A percentile compares a stretch with the other conserved stretches of the same genome.
These are phyloP conservation scores for Salix udensis DNA, from an alignment of 345 rosid species.

Conservation along the genomic window DNA sequence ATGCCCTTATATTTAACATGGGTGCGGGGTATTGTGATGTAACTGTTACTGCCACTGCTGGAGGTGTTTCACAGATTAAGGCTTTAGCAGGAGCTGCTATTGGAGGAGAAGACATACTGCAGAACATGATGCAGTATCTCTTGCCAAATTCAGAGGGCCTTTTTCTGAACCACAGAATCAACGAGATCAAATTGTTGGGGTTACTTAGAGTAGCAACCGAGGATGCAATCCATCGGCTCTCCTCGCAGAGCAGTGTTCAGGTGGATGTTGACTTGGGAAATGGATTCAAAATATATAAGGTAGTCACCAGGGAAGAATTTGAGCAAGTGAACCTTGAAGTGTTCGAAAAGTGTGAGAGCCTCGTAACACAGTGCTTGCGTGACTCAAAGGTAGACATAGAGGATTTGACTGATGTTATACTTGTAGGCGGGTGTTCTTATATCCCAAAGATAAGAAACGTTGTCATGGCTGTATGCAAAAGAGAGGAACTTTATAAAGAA, in stretches of 20 bases:
- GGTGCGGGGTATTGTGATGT: slow-evolving; percentile 91
- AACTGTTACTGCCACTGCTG: slow-evolving; percentile 74
- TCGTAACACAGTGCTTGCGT: slow-evolving; percentile 55
- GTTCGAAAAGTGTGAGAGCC: slow-evolving; percentile 60
- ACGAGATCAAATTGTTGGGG: slow-evolving; percentile 45
- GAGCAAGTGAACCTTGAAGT: slow-evolving; percentile 59
- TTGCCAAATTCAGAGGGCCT: slow-evolving; percentile 45
- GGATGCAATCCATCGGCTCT: slow-evolving; percentile 68
- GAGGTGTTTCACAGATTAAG: slow-evolving; percentile 92
- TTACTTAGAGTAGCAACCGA: slow-evolving; percentile 72
- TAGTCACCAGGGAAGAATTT: slow-evolving; percentile 53
- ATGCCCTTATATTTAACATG: slow-evolving; percentile 77
- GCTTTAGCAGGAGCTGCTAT: slow-evolving; percentile 60
- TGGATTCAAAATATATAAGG: slow-evolving; percentile 47
- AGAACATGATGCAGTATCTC: slow-evolving; percentile 59
- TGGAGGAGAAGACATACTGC: slow-evolving; percentile 88
- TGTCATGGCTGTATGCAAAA: slow-evolving; percentile 44
- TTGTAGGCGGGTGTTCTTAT: slow-evolving; percentile 83
- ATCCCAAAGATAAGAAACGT: slow-evolving; percentile 54
- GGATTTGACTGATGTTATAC: slow-evolving; percentile 61
- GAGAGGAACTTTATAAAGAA: slow-evolving; percentile 48
- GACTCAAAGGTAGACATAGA: slow-evolving; percentile 59
- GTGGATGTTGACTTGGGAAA: slow-evolving; percentile 67
- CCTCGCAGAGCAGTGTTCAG: slow-evolving; percentile 41
- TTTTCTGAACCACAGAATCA: slow-evolving; percentile 33